Evolutionary conservation across 1,139 yeast species (phyloP), one percentile per base, ranked within the genome.

Genomic region (Candida sojae): DNA sequence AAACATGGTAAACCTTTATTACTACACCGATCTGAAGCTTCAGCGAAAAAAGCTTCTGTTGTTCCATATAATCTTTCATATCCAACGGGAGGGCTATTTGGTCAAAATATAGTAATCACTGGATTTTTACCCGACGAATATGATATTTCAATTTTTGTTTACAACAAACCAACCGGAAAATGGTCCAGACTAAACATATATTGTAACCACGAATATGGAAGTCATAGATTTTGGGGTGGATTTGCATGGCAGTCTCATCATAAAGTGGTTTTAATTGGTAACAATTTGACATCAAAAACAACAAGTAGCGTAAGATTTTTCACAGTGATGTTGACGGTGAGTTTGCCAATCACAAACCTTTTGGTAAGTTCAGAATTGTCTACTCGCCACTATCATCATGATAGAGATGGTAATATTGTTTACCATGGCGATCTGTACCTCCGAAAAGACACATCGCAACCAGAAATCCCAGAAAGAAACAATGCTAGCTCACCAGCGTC

Each of bases 181-280:
- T 86, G 92, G 91, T 79, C 86, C 0, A 68, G 84, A 46, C 62
- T 86, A 26, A 84, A 81, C 54, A 68, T 79, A 2, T 73, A 73
- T 48, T 84, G 89, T 60, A 73, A 77, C 47, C 84, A 80, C 55
- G 81, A 77, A 44, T 69, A 75, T 42, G 80, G 80, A 17, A 73
- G 79, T 7, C 88, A 85, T 57, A 67, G 86, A 45, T 75, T 84
- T 48, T 81, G 88, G 81, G 84, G 82, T 51, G 83, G 88, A 0
- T 83, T 79, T 64, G 82, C 83, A 0, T 86, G 93, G 93, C 78
- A 77, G 41, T 84, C 91, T 1, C 93, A 86, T 64, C 92, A 86
- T 59, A 83, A 82, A 59, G 83, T 85, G 2, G 73, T 78, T 6
- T 66, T 79, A 43, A 61, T 82, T 49, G 93, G 90, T 0, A 73